These are phyloP conservation scores for Umbellularia californica DNA, from an alignment of 164 flowering plant species.

Conservation along the genomic window DNA sequence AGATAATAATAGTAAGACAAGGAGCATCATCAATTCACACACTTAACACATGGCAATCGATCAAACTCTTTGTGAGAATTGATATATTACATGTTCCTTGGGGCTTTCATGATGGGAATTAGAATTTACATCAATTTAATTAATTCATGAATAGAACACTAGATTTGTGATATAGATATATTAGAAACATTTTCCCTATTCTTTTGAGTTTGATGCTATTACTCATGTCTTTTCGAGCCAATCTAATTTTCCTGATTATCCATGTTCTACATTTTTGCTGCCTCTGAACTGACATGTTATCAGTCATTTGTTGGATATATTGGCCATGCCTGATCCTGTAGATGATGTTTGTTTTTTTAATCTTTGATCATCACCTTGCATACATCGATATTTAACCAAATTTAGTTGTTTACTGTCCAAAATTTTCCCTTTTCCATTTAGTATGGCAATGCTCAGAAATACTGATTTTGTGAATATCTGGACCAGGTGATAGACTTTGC, in stretches of 20 bases:
- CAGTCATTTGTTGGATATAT: background rate
- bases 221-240: background rate
- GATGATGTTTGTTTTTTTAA: background rate
- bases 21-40: too few relatives aligned
- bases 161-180: too few relatives aligned
- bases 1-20: too few relatives aligned
- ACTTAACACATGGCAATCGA: too few relatives aligned
- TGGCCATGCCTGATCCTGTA: background rate
- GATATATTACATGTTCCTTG: too few relatives aligned
- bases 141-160: too few relatives aligned
- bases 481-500: constrained; percentile 80
- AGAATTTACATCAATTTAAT: too few relatives aligned
- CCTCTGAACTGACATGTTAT: background rate
- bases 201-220: background rate
- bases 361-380: background rate
- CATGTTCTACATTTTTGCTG: background rate
- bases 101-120: too few relatives aligned
- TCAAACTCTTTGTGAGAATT: too few relatives aligned
- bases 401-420: background rate
- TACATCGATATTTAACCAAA: background rate
- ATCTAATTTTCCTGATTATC: background rate
- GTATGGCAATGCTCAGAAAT: background rate
- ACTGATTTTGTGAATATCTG: constrained; percentile 6
- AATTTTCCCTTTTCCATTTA: background rate
- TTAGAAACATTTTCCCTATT: too few relatives aligned